A percentile compares a stretch with the other conserved stretches of the same genome.
These are phyloP conservation scores for Kitagawia praeruptora DNA, from an alignment of 129 eudicot species.

Conservation along the genomic window DNA sequence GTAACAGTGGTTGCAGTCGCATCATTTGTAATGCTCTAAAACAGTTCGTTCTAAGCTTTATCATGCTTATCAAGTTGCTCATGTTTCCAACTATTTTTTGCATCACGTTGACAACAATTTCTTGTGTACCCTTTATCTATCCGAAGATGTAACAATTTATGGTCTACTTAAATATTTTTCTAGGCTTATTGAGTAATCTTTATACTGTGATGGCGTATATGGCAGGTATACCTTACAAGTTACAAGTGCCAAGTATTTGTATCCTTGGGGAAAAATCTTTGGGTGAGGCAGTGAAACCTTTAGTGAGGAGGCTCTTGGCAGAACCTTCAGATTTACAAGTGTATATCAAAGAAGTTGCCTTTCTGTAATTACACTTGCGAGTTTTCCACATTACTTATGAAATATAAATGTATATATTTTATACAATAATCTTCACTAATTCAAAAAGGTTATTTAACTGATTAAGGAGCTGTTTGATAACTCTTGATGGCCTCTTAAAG, in stretches of 20 bases:
- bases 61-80: not conserved
- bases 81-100: not conserved
- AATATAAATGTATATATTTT: too few relatives aligned
- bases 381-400: not conserved
- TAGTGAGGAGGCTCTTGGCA: not conserved
- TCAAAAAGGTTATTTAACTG: not conserved
- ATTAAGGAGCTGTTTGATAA: not conserved
- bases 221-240: not conserved
- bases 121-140: not conserved
- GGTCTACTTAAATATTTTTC: not conserved
- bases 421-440: not conserved
- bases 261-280: not conserved
- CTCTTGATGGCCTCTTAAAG: too few relatives aligned
- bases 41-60: not conserved
- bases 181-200: not conserved
- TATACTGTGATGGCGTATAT: not conserved
- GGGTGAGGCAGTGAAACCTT: not conserved
- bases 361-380: not conserved
- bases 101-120: not conserved
- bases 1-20: not conserved
- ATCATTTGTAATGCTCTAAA: not conserved
- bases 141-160: not conserved
- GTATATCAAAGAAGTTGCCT: not conserved
- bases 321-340: not conserved
- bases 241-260: not conserved